Conservation (phyloP, 23 red algal species). For the Cyanidium caldarium region DNA sequence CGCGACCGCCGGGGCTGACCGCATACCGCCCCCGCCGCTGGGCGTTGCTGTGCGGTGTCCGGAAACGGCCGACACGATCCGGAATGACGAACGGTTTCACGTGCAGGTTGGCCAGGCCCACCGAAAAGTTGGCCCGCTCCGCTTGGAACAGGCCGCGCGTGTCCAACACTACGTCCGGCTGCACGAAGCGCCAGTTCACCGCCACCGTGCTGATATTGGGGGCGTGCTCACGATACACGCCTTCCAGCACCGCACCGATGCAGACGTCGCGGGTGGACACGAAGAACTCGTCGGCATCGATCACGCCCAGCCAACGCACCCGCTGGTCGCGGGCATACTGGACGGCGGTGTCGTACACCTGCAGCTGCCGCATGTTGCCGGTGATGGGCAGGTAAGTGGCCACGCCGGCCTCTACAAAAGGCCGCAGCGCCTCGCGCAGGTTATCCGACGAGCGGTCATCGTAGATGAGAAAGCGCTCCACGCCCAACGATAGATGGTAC, state of each 20-base stretch:
- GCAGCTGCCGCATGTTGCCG: not conserved
- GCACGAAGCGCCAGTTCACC: not conserved
- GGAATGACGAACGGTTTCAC: not conserved
- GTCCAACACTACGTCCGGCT: not conserved
- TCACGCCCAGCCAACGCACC: not conserved
- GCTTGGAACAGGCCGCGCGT: not conserved
- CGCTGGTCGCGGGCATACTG: not conserved
- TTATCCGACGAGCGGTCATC: not conserved
- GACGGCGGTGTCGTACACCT: not conserved
- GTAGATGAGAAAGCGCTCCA: not conserved
- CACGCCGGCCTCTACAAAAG: not conserved
- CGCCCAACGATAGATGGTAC: not conserved
- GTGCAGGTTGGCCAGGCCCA: not conserved
- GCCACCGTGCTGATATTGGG: not conserved
- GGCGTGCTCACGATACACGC: not conserved
- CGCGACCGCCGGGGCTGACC: not conserved
- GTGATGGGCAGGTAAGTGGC: not conserved
- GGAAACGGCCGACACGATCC: not conserved
- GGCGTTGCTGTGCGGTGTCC: not conserved
- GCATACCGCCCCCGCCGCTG: not conserved
- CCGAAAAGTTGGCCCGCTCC: not conserved
- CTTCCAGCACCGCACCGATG: not conserved
- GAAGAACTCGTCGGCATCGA: constrained; percentile 2
- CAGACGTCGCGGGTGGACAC: not conserved
- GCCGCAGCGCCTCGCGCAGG: not conserved